Evolutionary conservation across 495 filamentous ascomycete species (phyloP).

Genomic region (Penicillium goetzii): DNA sequence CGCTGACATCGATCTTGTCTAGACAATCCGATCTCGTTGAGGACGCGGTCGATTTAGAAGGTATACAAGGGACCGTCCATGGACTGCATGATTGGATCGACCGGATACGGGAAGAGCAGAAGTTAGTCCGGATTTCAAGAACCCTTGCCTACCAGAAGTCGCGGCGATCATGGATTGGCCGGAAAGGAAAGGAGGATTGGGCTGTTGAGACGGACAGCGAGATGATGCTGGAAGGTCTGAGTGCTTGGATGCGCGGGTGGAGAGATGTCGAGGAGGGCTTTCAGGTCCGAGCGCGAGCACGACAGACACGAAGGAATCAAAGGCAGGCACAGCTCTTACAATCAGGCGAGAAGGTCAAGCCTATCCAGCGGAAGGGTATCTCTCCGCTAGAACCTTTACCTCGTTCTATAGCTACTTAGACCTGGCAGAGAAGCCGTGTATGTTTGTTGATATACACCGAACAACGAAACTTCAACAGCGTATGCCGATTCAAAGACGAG

Average conservation of each 20-base stretch:
- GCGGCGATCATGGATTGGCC: conserved; percentile 25
- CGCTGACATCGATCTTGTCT: conserved; percentile 2
- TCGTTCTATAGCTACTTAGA: neutral
- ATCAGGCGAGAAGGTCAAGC: neutral
- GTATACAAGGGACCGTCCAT: conserved; percentile 42
- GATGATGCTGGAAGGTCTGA: conserved; percentile 40
- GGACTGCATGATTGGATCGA: conserved; percentile 41
- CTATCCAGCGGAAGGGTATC: neutral
- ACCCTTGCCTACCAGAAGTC: conserved; percentile 13
- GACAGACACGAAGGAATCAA: conserved; percentile 30
- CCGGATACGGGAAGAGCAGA: conserved; percentile 31
- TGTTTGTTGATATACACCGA: neutral
- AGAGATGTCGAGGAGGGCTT: conserved; percentile 45
- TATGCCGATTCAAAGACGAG: neutral
- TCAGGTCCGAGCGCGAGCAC: conserved; percentile 30
- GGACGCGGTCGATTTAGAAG: conserved; percentile 42
- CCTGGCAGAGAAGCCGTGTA: neutral
- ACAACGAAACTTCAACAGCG: neutral
- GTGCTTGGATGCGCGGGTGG: conserved; percentile 49
- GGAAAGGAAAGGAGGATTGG: conserved; percentile 15
- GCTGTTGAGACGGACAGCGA: conserved; percentile 29
- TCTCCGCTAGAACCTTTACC: neutral
- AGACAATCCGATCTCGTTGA: conserved; percentile 40
- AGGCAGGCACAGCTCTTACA: conserved; percentile 23
- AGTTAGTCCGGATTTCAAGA: conserved; percentile 10